These are phyloP conservation scores for Beverwykella pulmonaria DNA, from an alignment of 495 filamentous ascomycete genomes.

Conservation along the genomic window DNA sequence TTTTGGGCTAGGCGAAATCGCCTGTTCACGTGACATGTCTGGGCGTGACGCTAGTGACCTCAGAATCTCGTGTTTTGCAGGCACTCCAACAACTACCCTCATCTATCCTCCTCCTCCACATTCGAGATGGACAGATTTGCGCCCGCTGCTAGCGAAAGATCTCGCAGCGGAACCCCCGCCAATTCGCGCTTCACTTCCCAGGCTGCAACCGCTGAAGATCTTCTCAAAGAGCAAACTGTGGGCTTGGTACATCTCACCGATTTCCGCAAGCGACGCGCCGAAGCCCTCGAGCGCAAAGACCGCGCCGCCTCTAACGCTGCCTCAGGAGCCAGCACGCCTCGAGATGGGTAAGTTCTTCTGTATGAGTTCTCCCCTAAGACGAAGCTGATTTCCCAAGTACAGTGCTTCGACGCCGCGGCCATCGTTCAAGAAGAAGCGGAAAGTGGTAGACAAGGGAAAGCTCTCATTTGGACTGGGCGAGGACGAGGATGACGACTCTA, in stretches of 20 bases:
- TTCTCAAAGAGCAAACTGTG: slow-evolving; percentile 90
- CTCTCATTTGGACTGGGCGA: slow-evolving; percentile 70
- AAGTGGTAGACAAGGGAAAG: slow-evolving; percentile 62
- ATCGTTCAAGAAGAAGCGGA: slow-evolving; percentile 68
- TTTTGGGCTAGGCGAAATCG: neutral
- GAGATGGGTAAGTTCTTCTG: slow-evolving; percentile 51
- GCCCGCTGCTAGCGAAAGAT: slow-evolving; percentile 40
- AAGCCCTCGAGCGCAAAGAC: slow-evolving; percentile 89
- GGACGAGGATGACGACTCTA: slow-evolving; percentile 49
- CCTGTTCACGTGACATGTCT: neutral
- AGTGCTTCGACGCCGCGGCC: slow-evolving; percentile 53
- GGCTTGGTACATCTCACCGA: slow-evolving; percentile 90
- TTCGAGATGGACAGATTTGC: slow-evolving; percentile 30
- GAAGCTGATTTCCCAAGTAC: slow-evolving; percentile 54
- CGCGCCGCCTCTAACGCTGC: slow-evolving; percentile 70
- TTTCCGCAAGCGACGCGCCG: slow-evolving; percentile 94
- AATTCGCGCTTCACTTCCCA: slow-evolving; percentile 73
- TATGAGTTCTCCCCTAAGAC: neutral
- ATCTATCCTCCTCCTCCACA: neutral
- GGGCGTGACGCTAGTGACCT: neutral
- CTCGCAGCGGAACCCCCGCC: slow-evolving; percentile 52
- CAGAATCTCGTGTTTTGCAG: too few species aligned
- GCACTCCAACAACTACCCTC: neutral
- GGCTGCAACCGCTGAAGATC: slow-evolving; percentile 78
- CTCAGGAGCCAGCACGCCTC: slow-evolving; percentile 56